Evolutionary conservation across 1,139 yeast species (phyloP).

Genomic region (Saccharomyces hybrid): DNA sequence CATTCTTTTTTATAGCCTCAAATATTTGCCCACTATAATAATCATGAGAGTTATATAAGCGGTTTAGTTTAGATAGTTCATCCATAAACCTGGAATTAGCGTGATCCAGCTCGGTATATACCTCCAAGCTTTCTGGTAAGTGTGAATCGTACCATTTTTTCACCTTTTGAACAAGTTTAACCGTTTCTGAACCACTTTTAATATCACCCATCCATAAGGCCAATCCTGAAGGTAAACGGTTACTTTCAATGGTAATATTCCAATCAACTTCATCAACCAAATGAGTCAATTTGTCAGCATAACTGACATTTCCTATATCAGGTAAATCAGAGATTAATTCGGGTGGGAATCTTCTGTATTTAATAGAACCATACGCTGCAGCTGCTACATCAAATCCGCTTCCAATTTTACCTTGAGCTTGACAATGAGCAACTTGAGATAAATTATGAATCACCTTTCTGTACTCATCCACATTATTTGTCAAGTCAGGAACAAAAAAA

Average conservation of each 20-base stretch:
- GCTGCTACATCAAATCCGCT: conserved; percentile 97
- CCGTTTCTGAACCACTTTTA: conserved; percentile 87
- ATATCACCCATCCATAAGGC: conserved; percentile 87
- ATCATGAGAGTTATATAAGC: conserved; percentile 23
- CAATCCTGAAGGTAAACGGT: conserved; percentile 60
- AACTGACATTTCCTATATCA: conserved; percentile 10
- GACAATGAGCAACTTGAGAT: conserved; percentile 84
- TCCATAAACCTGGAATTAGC: conserved; percentile 54
- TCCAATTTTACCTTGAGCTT: conserved; percentile 90
- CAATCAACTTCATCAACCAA: conserved; percentile 46
- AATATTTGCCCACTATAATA: not conserved
- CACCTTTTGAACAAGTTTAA: conserved; percentile 74
- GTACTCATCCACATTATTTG: conserved; percentile 20
- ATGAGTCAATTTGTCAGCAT: conserved; percentile 29
- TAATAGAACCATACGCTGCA: conserved; percentile 84
- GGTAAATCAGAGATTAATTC: conserved; percentile 40
- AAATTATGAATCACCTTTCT: conserved; percentile 57
- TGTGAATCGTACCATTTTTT: conserved; percentile 56
- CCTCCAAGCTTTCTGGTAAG: conserved; percentile 41
- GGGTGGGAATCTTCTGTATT: conserved; percentile 67
- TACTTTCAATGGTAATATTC: conserved; percentile 47
- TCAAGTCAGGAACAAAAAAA: conserved; percentile 34
- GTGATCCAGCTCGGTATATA: conserved; percentile 49
- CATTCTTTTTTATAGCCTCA: conserved; percentile 23
- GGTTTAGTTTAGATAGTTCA: conserved; percentile 38